These are phyloP conservation scores for Silybum marianum DNA, from an alignment of 129 eudicot genomes.

Conservation along the genomic window DNA sequence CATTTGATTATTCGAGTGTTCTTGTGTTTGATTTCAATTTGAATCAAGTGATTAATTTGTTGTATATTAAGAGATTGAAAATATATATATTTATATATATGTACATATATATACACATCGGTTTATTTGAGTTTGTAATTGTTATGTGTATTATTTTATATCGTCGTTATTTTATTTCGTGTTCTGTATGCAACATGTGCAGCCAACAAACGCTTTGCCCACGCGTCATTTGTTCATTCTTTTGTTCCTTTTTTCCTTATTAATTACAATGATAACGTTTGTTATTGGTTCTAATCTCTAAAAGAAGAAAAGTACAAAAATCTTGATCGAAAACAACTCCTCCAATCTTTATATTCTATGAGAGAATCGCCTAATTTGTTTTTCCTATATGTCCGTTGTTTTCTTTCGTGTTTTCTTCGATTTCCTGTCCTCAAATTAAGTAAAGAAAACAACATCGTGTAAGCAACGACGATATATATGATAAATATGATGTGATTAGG, in stretches of 20 bases:
- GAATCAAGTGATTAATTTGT: constrained; percentile 28
- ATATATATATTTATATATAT: constrained; percentile 10
- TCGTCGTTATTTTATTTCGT: neutral
- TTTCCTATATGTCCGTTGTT: constrained; percentile 4
- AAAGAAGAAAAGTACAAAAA: constrained; percentile 31
- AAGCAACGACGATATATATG: constrained; percentile 21
- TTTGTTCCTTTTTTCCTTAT: neutral
- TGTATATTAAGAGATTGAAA: constrained; percentile 32
- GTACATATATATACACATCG: constrained; percentile 3
- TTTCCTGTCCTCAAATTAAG: constrained; percentile 25
- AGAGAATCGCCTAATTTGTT: neutral
- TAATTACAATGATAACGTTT: constrained; percentile 9
- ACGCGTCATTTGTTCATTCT: neutral
- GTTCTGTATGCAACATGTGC: constrained; percentile 17
- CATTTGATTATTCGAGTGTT: constrained; percentile 27
- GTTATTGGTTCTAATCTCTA: constrained; percentile 1
- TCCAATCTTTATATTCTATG: neutral
- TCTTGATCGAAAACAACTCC: constrained; percentile 13
- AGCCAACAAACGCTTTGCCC: constrained; percentile 10
- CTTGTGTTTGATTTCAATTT: constrained; percentile 19
- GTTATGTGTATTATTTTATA: neutral
- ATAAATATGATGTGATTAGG: constrained; percentile 2
- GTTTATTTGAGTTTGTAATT: constrained; percentile 21
- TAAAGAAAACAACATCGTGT: constrained; percentile 29
- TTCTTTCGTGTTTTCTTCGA: constrained; percentile 3